Conservation (phyloP, 2,329 filamentous ascomycete genomes). For the Stemphylium vesicarium region DNA sequence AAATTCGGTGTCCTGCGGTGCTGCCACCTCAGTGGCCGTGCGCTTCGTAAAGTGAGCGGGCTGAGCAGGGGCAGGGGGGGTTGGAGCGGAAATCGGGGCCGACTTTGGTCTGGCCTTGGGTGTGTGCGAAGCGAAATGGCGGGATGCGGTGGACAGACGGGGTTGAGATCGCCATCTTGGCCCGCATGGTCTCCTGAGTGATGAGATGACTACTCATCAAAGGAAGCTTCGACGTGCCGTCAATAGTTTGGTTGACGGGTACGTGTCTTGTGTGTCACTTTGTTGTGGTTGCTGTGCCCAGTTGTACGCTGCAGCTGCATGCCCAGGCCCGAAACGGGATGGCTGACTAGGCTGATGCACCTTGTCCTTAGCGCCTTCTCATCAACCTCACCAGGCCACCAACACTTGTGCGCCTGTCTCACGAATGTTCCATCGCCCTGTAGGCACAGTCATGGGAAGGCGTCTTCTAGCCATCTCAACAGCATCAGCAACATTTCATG, state of each 20-base stretch:
- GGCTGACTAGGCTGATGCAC: background rate
- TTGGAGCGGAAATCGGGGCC: conserved; percentile 11
- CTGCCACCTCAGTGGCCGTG: conserved; percentile 3
- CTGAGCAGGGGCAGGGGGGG: conserved; percentile 6
- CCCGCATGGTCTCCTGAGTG: background rate
- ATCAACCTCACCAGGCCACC: conserved; percentile 3
- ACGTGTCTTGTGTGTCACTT: no score
- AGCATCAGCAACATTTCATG: background rate
- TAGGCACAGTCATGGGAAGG: background rate
- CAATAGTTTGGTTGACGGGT: background rate
- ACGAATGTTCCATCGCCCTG: conserved; percentile 3
- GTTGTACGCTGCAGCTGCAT: background rate
- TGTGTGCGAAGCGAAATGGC: conserved; percentile 4
- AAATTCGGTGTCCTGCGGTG: conserved; percentile 4
- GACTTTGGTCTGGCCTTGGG: conserved; percentile 4
- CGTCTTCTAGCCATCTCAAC: background rate
- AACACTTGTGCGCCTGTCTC: background rate
- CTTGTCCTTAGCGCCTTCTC: background rate
- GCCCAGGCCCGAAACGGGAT: background rate
- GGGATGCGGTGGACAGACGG: background rate
- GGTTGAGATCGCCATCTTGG: background rate
- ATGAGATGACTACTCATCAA: background rate
- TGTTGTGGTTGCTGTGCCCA: background rate
- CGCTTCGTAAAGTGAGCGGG: conserved; percentile 9
- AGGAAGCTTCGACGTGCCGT: background rate